Percentiles rank a stretch among this genome's conserved stretches.
Conservation (phyloP, 2,329 filamentous ascomycete genomes). For the Stagonosporopsis rhizophila region DNA sequence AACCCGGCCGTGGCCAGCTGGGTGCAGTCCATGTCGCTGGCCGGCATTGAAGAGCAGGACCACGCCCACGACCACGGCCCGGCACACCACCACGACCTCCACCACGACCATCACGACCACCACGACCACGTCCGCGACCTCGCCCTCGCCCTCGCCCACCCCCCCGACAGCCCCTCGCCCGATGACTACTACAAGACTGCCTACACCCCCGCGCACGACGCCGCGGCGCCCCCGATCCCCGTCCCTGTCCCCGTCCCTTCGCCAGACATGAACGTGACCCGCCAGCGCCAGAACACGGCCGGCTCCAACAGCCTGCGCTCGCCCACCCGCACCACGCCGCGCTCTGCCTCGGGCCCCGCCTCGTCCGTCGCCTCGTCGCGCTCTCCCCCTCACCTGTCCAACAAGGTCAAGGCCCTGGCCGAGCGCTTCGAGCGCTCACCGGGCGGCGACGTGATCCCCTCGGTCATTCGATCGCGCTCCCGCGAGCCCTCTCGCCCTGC, state of each 20-base stretch:
- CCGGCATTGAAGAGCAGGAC: conserved; percentile 24
- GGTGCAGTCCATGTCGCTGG: conserved; percentile 46
- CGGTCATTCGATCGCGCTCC: conserved; percentile 31
- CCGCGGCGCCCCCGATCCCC: conserved; percentile 10
- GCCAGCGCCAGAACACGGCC: conserved; percentile 37
- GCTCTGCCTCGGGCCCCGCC: conserved; percentile 43
- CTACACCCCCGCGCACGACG: conserved; percentile 25
- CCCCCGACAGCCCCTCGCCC: conserved; percentile 31
- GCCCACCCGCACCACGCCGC: conserved; percentile 30
- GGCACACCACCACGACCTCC: background rate
- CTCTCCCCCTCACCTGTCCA: conserved; percentile 31
- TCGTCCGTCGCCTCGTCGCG: conserved; percentile 31
- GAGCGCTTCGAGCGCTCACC: conserved; percentile 47
- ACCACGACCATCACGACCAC: background rate
- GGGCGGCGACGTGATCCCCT: conserved; percentile 30
- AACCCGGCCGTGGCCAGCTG: conserved; percentile 42
- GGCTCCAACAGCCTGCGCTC: conserved; percentile 35
- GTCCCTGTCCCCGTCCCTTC: conserved; percentile 11
- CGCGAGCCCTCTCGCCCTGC: conserved; percentile 25
- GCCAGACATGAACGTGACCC: conserved; percentile 30
- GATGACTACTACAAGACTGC: conserved; percentile 44
- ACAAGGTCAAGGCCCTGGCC: conserved; percentile 48
- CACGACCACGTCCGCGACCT: conserved; percentile 19
- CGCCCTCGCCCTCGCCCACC: conserved; percentile 21
- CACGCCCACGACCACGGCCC: background rate